These are phyloP conservation scores for Lotmaria passim DNA, from an alignment of 208 protist species.

Conservation along the genomic window DNA sequence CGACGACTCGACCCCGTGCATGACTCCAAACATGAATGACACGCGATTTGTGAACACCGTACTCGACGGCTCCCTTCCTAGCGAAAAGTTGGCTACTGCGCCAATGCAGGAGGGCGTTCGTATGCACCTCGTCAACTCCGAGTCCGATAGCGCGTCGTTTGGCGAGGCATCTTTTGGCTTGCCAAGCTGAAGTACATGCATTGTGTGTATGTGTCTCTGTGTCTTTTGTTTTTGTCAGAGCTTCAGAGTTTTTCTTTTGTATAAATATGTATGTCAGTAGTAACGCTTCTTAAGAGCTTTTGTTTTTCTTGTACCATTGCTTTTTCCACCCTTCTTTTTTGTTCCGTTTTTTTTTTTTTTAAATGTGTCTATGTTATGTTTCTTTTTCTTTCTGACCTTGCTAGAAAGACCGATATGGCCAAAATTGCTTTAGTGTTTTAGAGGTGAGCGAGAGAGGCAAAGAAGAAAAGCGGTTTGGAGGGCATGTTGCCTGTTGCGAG, in stretches of 20 bases:
- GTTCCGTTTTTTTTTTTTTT: neutral
- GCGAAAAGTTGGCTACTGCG: neutral
- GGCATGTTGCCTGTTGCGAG: too few species aligned
- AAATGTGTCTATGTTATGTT: neutral
- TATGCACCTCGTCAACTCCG: conserved; percentile 6
- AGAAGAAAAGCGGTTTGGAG: too few species aligned
- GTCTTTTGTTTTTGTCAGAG: neutral
- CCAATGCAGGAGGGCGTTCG: neutral
- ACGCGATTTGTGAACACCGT: conserved; percentile 4
- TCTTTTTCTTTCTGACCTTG: neutral
- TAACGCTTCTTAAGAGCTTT: neutral
- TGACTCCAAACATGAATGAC: neutral
- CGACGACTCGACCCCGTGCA: neutral
- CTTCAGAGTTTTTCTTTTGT: neutral
- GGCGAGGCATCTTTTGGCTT: neutral
- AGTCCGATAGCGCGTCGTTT: neutral
- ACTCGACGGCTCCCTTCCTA: conserved; percentile 2
- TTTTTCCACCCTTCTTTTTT: neutral
- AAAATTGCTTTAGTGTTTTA: neutral
- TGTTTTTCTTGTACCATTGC: neutral
- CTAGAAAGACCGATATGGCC: too few species aligned
- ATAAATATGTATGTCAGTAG: neutral
- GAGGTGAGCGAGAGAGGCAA: too few species aligned
- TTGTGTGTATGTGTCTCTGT: too few species aligned
- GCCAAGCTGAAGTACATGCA: too few species aligned